Conservation (phyloP, 306 rosid species). For the Purshia tridentata region DNA sequence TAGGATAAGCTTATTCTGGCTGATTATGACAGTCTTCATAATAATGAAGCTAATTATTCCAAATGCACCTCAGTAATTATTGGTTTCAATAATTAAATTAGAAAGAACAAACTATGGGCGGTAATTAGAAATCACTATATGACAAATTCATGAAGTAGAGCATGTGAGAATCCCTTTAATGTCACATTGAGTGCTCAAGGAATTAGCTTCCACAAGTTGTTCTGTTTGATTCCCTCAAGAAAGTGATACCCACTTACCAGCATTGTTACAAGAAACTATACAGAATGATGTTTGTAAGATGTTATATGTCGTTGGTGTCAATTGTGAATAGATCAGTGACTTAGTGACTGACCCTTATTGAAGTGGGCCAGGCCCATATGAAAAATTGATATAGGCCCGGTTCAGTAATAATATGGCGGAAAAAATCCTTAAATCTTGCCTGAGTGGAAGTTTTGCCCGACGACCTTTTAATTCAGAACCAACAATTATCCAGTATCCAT, state of each 20-base stretch:
- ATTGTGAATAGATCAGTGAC: too few species aligned
- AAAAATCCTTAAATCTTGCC: not conserved
- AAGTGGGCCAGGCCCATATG: not conserved
- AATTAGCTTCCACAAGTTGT: not conserved
- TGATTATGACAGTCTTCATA: not conserved
- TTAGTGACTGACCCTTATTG: not conserved
- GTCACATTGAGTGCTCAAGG: slow-evolving; percentile 1
- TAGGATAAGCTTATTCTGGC: slow-evolving; percentile 15
- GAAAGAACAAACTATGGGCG: not conserved
- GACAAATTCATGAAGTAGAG: too few species aligned
- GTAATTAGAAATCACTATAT: too few species aligned
- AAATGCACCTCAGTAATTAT: not conserved
- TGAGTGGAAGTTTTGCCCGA: not conserved
- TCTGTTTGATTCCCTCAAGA: not conserved
- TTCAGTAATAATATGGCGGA: not conserved
- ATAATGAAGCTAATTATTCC: too few species aligned
- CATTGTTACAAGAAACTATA: not conserved
- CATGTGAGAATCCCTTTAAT: not conserved
- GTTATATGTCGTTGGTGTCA: not conserved
- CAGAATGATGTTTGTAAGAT: not conserved
- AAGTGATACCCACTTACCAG: not conserved
- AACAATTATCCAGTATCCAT: not conserved
- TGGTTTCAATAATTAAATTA: not conserved
- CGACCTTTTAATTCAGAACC: not conserved
- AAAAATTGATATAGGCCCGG: not conserved